Conservation (phyloP, 2,329 filamentous ascomycete species). For the Phialemoniopsis sp. region DNA sequence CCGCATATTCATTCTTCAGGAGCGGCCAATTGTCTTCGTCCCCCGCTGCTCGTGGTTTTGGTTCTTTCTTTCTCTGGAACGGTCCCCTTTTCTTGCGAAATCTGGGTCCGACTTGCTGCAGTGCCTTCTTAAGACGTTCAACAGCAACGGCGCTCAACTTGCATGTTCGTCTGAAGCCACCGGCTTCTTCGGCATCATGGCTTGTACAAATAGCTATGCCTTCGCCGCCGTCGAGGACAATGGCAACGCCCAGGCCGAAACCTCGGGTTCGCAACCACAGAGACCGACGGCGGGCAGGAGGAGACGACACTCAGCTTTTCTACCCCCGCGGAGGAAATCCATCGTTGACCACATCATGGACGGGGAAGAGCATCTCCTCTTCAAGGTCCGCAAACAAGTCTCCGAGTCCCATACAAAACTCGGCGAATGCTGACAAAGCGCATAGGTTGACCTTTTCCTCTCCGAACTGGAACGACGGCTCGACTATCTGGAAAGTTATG, state of each 20-base stretch:
- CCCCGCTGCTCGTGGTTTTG: background rate
- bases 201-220: conserved; percentile 12
- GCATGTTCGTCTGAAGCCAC: conserved; percentile 5
- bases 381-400: conserved; percentile 38
- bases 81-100: conserved; percentile 1
- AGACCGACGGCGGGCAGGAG: conserved; percentile 23
- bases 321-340: conserved; percentile 50
- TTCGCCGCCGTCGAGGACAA: conserved; percentile 19
- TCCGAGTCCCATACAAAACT: too few relatives aligned
- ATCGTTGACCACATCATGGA: conserved; percentile 59
- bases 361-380: conserved; percentile 55
- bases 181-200: conserved; percentile 14
- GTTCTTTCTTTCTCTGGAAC: too few relatives aligned
- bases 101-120: too few relatives aligned
- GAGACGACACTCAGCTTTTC: conserved; percentile 53
- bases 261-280: conserved; percentile 35
- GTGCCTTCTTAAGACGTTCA: too few relatives aligned
- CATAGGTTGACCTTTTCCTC: conserved; percentile 73
- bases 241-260: conserved; percentile 25
- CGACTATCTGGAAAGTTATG: conserved; percentile 84
- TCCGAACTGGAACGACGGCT: conserved; percentile 81
- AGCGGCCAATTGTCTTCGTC: background rate
- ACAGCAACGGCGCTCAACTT: background rate
- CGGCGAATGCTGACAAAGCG: background rate
- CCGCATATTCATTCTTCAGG: background rate